phyloP scores from a whole-genome alignment of 768 basidiomycete genomes.

The Podaxis rugospora region DNA sequence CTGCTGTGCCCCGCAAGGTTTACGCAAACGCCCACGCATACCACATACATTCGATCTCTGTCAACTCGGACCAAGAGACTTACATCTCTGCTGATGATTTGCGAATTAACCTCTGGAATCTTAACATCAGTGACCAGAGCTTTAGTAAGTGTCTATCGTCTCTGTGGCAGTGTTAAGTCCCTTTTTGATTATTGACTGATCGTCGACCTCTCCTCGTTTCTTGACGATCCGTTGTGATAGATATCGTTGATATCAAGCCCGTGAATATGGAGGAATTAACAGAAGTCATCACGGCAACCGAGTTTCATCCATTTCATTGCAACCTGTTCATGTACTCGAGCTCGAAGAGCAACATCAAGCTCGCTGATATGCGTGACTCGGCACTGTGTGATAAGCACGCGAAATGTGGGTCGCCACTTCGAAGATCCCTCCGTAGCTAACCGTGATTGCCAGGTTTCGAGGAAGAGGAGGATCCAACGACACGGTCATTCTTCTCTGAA shows the following conservation, averaged over 20 bases:
- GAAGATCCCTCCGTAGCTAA: constrained; percentile 13
- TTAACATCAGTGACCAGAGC: constrained; percentile 97
- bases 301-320: constrained; percentile 97
- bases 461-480: constrained; percentile 96
- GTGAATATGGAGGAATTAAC: constrained; percentile 99
- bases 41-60: constrained; percentile 99
- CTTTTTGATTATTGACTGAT: constrained; percentile 14
- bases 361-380: constrained; percentile 98
- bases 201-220: neutral
- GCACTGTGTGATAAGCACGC: constrained; percentile 95
- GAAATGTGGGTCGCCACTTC: constrained; percentile 65
- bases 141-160: constrained; percentile 69
- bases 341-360: constrained; percentile 99
- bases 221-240: constrained; percentile 35
- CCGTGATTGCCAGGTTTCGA: constrained; percentile 71
- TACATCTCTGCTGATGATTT: constrained; percentile 99
- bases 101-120: constrained; percentile 96
- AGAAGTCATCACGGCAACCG: constrained; percentile 99
- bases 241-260: constrained; percentile 99
- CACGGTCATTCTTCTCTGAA: constrained; percentile 98
- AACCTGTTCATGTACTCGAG: constrained; percentile 99
- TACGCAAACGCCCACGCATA: constrained; percentile 99
- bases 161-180: constrained; percentile 2
- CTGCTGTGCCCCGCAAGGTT: constrained; percentile 96
- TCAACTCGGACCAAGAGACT: constrained; percentile 99